Evolutionary conservation across 768 basidiomycete species (phyloP).

Genomic region (Termitomyces titanicus): DNA sequence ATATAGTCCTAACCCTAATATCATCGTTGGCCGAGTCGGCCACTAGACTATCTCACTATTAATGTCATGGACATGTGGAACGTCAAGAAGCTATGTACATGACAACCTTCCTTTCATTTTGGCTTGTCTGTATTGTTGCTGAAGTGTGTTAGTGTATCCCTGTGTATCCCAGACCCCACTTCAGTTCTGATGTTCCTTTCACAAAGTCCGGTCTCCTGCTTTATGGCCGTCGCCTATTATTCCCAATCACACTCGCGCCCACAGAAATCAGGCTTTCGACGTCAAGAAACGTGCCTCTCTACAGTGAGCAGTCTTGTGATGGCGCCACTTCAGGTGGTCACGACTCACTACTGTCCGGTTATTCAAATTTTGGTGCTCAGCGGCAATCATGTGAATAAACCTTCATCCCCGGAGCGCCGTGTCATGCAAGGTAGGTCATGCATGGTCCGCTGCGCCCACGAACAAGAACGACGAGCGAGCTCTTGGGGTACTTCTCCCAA

Average conservation of each 20-base stretch:
- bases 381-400: not conserved
- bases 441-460: not conserved
- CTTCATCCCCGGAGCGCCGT: too few species aligned
- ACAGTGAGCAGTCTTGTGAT: conserved; percentile 1
- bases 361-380: too few species aligned
- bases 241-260: not conserved
- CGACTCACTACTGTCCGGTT: too few species aligned
- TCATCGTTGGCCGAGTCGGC: too few species aligned
- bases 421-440: too few species aligned
- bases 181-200: conserved; percentile 7
- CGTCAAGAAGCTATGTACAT: too few species aligned
- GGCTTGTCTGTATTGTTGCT: conserved; percentile 1
- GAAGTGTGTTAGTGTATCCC: not conserved
- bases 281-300: conserved; percentile 8
- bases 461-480: not conserved
- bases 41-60: too few species aligned
- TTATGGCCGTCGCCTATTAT: not conserved
- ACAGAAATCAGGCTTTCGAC: not conserved
- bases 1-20: too few species aligned
- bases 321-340: conserved; percentile 3
- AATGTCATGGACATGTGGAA: too few species aligned
- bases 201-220: not conserved
- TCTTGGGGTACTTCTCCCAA: not conserved
- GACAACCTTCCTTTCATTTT: too few species aligned
- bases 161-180: too few species aligned